Conservation (phyloP, 176 grass and related monocot genomes). For the Oryza officinalis region DNA sequence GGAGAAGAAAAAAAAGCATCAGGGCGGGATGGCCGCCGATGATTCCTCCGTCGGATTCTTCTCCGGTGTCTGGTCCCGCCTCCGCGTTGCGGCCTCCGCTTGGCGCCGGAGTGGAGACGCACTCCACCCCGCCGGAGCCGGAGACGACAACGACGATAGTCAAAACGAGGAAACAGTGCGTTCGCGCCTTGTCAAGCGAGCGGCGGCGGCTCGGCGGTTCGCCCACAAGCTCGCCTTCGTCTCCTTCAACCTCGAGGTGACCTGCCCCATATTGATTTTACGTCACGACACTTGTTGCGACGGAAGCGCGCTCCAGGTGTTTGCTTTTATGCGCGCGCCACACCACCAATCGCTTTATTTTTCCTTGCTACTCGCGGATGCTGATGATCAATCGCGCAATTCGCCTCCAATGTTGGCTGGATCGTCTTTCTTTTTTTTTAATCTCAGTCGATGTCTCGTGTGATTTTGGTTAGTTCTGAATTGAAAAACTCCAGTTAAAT, state of each 20-base stretch:
- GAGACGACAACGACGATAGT: background rate
- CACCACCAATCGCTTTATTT: no score
- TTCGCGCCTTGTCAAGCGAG: constrained; percentile 24
- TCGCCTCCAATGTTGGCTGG: no score
- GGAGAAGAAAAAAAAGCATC: no score
- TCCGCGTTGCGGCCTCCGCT: background rate
- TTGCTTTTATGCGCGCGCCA: background rate
- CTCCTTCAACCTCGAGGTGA: constrained; percentile 54
- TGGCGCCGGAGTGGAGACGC: background rate
- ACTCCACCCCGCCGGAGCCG: background rate
- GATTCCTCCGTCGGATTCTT: constrained; percentile 23
- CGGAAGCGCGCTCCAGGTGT: background rate
- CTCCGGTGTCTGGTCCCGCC: constrained; percentile 17
- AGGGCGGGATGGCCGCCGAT: background rate
- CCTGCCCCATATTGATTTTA: background rate
- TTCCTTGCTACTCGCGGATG: background rate
- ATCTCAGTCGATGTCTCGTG: no score
- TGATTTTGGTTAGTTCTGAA: background rate
- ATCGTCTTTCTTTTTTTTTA: no score
- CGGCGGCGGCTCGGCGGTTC: constrained; percentile 16
- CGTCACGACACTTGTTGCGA: background rate
- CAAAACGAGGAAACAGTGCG: background rate
- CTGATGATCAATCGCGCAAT: background rate
- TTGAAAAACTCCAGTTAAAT: background rate
- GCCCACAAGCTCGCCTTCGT: constrained; percentile 36